phyloP scores from a whole-genome alignment of 805 yeast species.

The Metschnikowia lachancei region DNA sequence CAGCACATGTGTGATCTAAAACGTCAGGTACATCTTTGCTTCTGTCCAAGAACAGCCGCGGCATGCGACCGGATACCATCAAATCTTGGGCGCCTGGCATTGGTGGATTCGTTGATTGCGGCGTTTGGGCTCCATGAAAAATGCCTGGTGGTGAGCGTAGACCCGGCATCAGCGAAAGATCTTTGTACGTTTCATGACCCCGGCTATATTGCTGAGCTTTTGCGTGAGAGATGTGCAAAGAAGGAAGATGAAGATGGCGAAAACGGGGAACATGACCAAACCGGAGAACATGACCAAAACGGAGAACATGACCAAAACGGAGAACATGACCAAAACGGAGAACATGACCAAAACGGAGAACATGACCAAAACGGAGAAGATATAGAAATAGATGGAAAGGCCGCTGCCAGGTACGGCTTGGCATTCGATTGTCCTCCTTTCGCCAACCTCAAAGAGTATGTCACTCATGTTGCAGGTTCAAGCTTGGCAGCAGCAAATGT shows the following conservation, averaged over 20 bases:
- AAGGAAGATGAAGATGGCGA: not conserved
- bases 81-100: constrained; percentile 48
- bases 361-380: not conserved
- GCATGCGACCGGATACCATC: constrained; percentile 45
- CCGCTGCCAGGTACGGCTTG: constrained; percentile 41
- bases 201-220: constrained; percentile 40
- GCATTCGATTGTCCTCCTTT: constrained; percentile 65
- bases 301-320: constrained; percentile 9
- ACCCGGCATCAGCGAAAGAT: constrained; percentile 34
- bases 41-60: constrained; percentile 2
- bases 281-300: not conserved
- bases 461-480: constrained; percentile 52
- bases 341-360: constrained; percentile 10
- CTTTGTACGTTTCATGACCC: constrained; percentile 50
- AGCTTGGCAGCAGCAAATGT: constrained; percentile 48
- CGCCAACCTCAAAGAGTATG: constrained; percentile 50
- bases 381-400: not conserved
- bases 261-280: no score
- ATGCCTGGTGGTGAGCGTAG: constrained; percentile 26
- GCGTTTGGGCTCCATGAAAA: constrained; percentile 38
- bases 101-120: constrained; percentile 40
- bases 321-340: not conserved
- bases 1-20: not conserved
- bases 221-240: constrained; percentile 19
- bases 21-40: constrained; percentile 3